Percentiles rank a stretch among this genome's conserved stretches.
phyloP scores from a whole-genome alignment of 257 asterid species.

The Eucommia ulmoides region DNA sequence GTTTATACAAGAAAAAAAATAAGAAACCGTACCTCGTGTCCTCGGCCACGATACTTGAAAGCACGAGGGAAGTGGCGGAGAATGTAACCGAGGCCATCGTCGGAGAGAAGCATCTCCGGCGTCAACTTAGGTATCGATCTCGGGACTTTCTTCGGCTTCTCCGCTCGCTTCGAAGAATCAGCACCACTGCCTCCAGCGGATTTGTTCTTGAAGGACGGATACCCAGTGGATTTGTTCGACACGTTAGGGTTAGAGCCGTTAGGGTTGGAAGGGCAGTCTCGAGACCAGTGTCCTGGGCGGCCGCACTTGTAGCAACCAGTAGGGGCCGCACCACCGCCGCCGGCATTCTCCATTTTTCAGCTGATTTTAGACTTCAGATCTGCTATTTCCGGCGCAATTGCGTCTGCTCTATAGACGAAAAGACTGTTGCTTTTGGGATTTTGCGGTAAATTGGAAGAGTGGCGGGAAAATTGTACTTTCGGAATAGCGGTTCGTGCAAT shows the following conservation, averaged over 20 bases:
- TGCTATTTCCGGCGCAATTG: too few species aligned
- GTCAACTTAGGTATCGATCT: slow-evolving; percentile 70
- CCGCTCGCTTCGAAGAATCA: slow-evolving; percentile 4
- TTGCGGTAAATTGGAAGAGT: too few species aligned
- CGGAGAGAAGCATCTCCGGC: slow-evolving; percentile 75
- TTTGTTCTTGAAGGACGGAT: not conserved
- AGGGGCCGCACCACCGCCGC: slow-evolving; percentile 42
- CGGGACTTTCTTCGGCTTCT: slow-evolving; percentile 42
- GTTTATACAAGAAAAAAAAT: too few species aligned
- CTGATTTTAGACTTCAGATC: too few species aligned
- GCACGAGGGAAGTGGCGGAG: slow-evolving; percentile 83
- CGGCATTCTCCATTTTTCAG: slow-evolving; percentile 35
- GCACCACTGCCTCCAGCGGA: not conserved
- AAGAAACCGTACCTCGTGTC: slow-evolving; percentile 95
- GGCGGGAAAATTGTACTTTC: too few species aligned
- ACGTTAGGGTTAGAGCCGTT: slow-evolving; percentile 6
- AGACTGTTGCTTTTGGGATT: too few species aligned
- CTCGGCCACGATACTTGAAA: slow-evolving; percentile 75
- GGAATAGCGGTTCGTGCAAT: too few species aligned
- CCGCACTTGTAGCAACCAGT: slow-evolving; percentile 98
- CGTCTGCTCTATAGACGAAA: too few species aligned
- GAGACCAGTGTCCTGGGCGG: slow-evolving; percentile 97
- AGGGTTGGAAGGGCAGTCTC: slow-evolving; percentile 70
- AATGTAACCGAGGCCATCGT: slow-evolving; percentile 65
- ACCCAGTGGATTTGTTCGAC: slow-evolving; percentile 4